A percentile compares a stretch with the other conserved stretches of the same genome.
Conservation (phyloP, 2,329 filamentous ascomycete genomes). For the Aureobasidium sp. region DNA sequence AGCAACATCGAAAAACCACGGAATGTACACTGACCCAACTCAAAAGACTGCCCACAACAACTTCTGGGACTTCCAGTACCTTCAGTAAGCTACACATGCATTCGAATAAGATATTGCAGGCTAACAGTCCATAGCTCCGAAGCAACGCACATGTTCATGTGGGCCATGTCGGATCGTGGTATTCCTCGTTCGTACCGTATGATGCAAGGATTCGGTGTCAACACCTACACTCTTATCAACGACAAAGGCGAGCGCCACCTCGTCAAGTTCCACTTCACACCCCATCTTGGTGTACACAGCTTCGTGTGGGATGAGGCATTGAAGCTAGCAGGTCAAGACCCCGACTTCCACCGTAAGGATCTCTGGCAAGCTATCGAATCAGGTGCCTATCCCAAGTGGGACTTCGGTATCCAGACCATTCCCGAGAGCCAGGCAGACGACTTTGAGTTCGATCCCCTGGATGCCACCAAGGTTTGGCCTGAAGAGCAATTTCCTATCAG, state of each 20-base stretch:
- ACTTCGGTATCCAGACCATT: slow-evolving; percentile 73
- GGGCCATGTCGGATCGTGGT: slow-evolving; percentile 67
- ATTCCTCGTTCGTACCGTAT: slow-evolving; percentile 72
- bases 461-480: slow-evolving; percentile 81
- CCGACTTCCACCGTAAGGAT: slow-evolving; percentile 76
- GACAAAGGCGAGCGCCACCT: slow-evolving; percentile 62
- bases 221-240: slow-evolving; percentile 66
- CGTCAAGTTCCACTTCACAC: slow-evolving; percentile 72
- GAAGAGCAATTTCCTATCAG: slow-evolving; percentile 68
- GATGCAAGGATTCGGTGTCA: slow-evolving; percentile 83
- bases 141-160: slow-evolving; percentile 72
- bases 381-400: slow-evolving; percentile 67
- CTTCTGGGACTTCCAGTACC: slow-evolving; percentile 67
- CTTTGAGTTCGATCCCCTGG: slow-evolving; percentile 75
- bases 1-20: too few species aligned
- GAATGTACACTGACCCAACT: too few species aligned
- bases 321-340: slow-evolving; percentile 67
- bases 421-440: slow-evolving; percentile 64
- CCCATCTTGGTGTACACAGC: slow-evolving; percentile 67
- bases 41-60: too few species aligned
- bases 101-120: too few species aligned
- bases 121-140: slow-evolving; percentile 40
- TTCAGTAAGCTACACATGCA: slow-evolving; percentile 42
- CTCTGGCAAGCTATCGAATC: slow-evolving; percentile 66
- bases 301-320: slow-evolving; percentile 74